phyloP scores from a whole-genome alignment of 2,329 filamentous ascomycete species.

The Ascochyta viciae-villosae region DNA sequence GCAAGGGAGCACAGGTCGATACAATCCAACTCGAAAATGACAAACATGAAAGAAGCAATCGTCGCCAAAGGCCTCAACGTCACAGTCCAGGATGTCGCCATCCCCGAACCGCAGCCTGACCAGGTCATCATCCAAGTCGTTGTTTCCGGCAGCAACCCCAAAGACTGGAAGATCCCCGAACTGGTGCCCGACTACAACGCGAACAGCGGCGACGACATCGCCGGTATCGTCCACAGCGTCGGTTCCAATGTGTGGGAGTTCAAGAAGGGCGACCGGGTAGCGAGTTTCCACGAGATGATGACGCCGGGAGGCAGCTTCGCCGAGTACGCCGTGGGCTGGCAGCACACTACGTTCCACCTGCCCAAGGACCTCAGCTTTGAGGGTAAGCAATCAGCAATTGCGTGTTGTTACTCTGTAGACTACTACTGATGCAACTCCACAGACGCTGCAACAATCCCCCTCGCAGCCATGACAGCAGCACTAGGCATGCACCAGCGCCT shows the following conservation, averaged over 20 bases:
- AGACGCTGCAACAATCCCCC: constrained; percentile 55
- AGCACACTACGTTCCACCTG: constrained; percentile 64
- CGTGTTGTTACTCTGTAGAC: too few species aligned
- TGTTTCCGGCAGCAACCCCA: constrained; percentile 53
- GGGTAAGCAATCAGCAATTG: constrained; percentile 41
- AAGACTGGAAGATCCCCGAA: constrained; percentile 55
- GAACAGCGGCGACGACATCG: constrained; percentile 64
- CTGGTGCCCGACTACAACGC: constrained; percentile 23
- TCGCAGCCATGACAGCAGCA: constrained; percentile 56
- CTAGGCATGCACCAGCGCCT: constrained; percentile 55
- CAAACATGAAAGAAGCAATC: constrained; percentile 53
- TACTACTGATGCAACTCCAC: background rate
- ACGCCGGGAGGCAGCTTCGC: constrained; percentile 63
- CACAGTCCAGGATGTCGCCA: constrained; percentile 46
- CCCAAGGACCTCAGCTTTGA: constrained; percentile 60
- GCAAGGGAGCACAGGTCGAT: too few species aligned
- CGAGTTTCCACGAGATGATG: constrained; percentile 63
- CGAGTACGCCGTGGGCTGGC: constrained; percentile 65
- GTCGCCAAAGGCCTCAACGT: constrained; percentile 43
- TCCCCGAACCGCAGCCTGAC: constrained; percentile 42
- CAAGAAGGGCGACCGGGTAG: constrained; percentile 63
- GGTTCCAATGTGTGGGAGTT: constrained; percentile 65
- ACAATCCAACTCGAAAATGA: background rate
- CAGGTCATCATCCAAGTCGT: constrained; percentile 51
- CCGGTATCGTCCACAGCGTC: constrained; percentile 62